Evolutionary conservation across 306 rosid species (phyloP), one percentile per base, ranked within the genome.

Genomic region (Cucurbita ficifolia): DNA sequence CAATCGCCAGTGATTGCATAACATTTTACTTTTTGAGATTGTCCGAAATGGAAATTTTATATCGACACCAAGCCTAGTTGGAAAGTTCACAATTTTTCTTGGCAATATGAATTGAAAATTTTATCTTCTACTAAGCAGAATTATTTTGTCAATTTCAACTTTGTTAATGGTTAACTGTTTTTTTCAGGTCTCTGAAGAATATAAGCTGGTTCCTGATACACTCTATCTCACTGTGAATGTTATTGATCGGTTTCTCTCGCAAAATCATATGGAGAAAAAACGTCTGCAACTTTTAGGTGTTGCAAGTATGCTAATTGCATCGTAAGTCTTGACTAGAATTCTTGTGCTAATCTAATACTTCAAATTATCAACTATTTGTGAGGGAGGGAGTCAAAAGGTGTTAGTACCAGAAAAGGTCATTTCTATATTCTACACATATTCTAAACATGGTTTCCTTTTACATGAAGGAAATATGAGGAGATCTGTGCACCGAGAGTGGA

Each of bases 221-320:
- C 96, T 95, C 72, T 91, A 88, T 85, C 92, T 95, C 19, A 86
- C 99, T 17, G 92, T 89, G 51, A 86, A 86, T 82, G 87, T 95
- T 76, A 89, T 91, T 7, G 99, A 95, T 75, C 96, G 96, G 54
- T 88, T 84, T 84, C 99, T 92, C 75, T 91, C 97, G 11, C 75
- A 59, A 43, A 83, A 78, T 46, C 80, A 78, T 57, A 75, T 83
- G 61, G 84, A 84, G 53, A 95, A 85, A 68, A 88, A 88, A 70
- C 87, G 81, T 73, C 96, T 95, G 52, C 99, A 95, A 77, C 87
- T 95, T 46, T 81, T 95, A 19, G 99, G 99, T 68, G 88, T 95
- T 63, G 76, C 96, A 62, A 83, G 97, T 88, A 86, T 89, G 99
- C 82, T 91, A 70, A 85, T 91, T 75, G 86, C 99, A 70, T 91